These are phyloP conservation scores for Quercus lobata DNA, from an alignment of 331 rosid genomes.

Conservation along the genomic window DNA sequence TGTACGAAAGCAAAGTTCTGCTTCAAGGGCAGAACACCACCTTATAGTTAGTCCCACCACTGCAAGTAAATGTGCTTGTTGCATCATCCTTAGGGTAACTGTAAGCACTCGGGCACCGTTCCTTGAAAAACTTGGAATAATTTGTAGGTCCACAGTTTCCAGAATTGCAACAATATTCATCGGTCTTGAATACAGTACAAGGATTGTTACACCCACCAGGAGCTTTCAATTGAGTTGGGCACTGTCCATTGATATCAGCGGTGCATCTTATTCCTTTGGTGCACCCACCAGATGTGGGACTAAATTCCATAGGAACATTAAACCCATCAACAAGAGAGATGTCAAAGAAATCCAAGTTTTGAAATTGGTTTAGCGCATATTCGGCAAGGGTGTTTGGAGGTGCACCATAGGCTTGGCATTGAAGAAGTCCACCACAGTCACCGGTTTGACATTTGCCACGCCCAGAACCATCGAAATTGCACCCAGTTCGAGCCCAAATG, in stretches of 20 bases:
- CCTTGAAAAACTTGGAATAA: too few relatives aligned
- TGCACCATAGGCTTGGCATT: too few relatives aligned
- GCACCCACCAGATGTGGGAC: constrained; percentile 32
- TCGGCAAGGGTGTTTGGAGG: constrained; percentile 53
- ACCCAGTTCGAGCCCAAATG: constrained; percentile 58
- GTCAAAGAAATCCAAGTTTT: constrained; percentile 42
- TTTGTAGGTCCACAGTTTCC: too few relatives aligned
- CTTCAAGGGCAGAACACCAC: constrained; percentile 61
- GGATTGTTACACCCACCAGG: too few relatives aligned
- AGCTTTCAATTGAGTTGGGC: too few relatives aligned
- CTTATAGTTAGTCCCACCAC: constrained; percentile 42
- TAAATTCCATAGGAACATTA: constrained; percentile 39
- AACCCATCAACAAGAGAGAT: constrained; percentile 17
- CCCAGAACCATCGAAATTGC: constrained; percentile 41
- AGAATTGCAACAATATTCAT: too few relatives aligned
- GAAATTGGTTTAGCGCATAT: constrained; percentile 30
- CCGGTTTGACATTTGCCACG: constrained; percentile 23
- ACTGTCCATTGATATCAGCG: not conserved
- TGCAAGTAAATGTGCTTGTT: constrained; percentile 44
- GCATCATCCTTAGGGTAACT: too few relatives aligned
- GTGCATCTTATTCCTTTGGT: constrained; percentile 28
- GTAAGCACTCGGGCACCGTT: too few relatives aligned
- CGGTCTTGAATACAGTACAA: too few relatives aligned
- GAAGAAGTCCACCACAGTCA: too few relatives aligned
- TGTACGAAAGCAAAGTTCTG: too few relatives aligned